Conservation (phyloP, 2,329 filamentous ascomycete species). For the Aspergillus intermedius region DNA sequence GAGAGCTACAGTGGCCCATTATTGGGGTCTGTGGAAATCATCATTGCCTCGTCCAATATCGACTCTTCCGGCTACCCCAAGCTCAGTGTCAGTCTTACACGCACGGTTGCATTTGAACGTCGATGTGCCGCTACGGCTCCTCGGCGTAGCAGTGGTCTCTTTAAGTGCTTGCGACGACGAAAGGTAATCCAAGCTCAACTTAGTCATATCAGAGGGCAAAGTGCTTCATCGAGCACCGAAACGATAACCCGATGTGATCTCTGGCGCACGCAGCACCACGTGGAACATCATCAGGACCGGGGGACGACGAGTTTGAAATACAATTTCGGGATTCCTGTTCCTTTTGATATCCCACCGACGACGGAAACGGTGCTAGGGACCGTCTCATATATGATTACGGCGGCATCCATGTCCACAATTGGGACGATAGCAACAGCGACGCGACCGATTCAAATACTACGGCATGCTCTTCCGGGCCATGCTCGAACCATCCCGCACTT, state of each 20-base stretch:
- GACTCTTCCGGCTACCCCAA: not conserved
- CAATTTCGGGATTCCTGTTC: not conserved
- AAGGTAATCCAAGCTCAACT: not conserved
- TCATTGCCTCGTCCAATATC: not conserved
- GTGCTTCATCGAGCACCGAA: not conserved
- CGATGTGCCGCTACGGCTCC: not conserved
- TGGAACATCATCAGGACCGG: not conserved
- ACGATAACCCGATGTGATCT: not conserved
- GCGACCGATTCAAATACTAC: not conserved
- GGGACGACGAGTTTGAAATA: not conserved
- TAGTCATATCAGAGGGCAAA: not conserved
- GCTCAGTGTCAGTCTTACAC: not conserved
- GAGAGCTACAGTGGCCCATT: not conserved
- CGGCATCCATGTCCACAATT: not conserved
- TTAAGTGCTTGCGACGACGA: not conserved
- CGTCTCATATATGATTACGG: not conserved
- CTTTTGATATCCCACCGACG: not conserved
- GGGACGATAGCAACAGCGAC: not conserved
- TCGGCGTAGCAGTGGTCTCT: not conserved
- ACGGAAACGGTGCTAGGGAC: slow-evolving; percentile 1
- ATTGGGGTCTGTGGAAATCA: not conserved
- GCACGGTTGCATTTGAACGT: not conserved
- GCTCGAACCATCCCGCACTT: not conserved
- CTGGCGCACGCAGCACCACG: not conserved
- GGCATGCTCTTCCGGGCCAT: not conserved